Percentiles rank a stretch among this genome's conserved stretches.
phyloP scores from a whole-genome alignment of 306 rosid species.

The Leucaena leucocephala region DNA sequence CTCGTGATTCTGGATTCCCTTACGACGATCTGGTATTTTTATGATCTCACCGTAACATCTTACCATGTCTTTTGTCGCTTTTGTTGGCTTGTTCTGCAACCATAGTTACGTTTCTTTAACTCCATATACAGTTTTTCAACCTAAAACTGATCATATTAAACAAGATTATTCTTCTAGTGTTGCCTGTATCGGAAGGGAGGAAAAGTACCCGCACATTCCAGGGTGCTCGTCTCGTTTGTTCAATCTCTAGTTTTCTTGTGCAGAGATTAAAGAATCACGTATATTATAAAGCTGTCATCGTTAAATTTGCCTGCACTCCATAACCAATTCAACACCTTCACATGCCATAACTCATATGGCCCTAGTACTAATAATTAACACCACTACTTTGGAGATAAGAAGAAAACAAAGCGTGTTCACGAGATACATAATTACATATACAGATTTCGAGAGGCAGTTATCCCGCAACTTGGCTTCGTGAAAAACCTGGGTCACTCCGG shows the following conservation, averaged over 20 bases:
- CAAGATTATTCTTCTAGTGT: not conserved
- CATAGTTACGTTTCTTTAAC: not conserved
- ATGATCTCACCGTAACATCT: not conserved
- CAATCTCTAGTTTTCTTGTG: not conserved
- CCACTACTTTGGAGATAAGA: not conserved
- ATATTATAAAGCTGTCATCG: not conserved
- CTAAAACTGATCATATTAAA: not conserved
- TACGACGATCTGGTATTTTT: not conserved
- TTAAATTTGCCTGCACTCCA: not conserved
- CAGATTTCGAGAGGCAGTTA: no score
- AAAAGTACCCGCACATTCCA: not conserved
- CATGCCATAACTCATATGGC: not conserved
- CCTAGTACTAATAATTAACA: not conserved
- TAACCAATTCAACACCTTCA: not conserved
- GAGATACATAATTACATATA: not conserved
- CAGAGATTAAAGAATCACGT: not conserved
- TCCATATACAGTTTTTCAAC: not conserved
- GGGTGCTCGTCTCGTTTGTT: not conserved
- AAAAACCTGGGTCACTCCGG: constrained; percentile 31
- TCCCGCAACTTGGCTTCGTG: constrained; percentile 4
- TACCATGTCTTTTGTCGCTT: not conserved
- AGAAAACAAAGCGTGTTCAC: not conserved
- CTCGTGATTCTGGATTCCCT: constrained; percentile 40
- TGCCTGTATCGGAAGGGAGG: not conserved
- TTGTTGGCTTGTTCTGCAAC: not conserved